These are phyloP conservation scores for Raphanus sativus DNA, from an alignment of 345 rosid genomes.

Conservation along the genomic window DNA sequence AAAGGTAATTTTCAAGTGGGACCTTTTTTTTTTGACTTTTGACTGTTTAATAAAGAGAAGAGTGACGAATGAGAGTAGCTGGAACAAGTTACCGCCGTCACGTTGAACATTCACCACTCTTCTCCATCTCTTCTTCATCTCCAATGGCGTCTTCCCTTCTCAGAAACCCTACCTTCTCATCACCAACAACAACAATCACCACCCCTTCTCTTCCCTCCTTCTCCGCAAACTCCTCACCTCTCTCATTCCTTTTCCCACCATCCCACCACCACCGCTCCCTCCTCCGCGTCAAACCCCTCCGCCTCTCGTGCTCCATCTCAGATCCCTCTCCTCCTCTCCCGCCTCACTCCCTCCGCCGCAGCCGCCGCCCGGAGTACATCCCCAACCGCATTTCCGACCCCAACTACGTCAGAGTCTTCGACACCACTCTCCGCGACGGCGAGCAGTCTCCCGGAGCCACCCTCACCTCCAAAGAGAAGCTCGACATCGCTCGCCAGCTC, in stretches of 20 bases:
- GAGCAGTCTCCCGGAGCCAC: constrained; percentile 99
- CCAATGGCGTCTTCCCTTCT: constrained; percentile 39
- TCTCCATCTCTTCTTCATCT: neutral
- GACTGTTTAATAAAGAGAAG: neutral
- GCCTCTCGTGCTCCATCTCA: constrained; percentile 38
- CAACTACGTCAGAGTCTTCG: constrained; percentile 77
- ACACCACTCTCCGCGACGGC: constrained; percentile 98
- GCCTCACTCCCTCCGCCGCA: neutral
- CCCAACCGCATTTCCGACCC: constrained; percentile 76
- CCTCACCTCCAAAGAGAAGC: constrained; percentile 82
- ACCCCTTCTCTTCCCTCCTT: constrained; percentile 17
- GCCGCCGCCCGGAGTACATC: constrained; percentile 62
- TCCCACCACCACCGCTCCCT: constrained; percentile 2
- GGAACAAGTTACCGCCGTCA: constrained; percentile 18
- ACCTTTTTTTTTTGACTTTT: neutral
- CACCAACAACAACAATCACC: constrained; percentile 14
- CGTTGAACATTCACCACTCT: constrained; percentile 17
- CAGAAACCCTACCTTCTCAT: constrained; percentile 28
- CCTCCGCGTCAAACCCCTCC: constrained; percentile 23
- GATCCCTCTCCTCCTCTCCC: constrained; percentile 31
- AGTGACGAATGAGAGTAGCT: constrained; percentile 11
- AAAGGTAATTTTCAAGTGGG: neutral
- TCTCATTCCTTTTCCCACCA: constrained; percentile 25
- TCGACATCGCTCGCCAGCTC: constrained; percentile 84
- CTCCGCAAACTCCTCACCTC: constrained; percentile 11